Percentiles rank a stretch among this genome's conserved stretches.
phyloP scores from a whole-genome alignment of 148 eudicot species.

The Vaccinium corymbosum region DNA sequence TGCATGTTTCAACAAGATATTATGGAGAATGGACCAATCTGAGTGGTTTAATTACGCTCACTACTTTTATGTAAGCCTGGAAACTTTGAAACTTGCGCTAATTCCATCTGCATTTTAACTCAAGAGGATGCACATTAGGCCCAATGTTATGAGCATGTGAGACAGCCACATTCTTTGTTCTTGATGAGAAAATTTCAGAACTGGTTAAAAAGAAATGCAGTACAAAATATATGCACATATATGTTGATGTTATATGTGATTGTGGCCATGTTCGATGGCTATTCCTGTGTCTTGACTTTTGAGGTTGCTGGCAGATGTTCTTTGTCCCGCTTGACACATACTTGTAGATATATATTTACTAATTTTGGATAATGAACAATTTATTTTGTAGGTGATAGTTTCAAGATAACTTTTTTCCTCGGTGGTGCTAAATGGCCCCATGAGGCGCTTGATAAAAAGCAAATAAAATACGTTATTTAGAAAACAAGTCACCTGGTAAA shows the following conservation, averaged over 20 bases:
- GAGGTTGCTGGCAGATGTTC: neutral
- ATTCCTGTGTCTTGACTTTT: neutral
- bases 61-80: neutral
- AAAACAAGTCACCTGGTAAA: no score
- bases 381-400: neutral
- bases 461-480: no score
- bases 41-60: slow-evolving; percentile 1
- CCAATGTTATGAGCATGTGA: neutral
- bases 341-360: no score
- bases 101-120: slow-evolving; percentile 2
- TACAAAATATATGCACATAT: no score
- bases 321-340: neutral
- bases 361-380: no score
- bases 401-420: no score
- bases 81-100: neutral
- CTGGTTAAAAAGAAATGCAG: neutral
- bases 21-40: neutral
- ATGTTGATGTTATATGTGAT: no score
- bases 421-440: no score
- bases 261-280: no score
- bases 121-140: neutral
- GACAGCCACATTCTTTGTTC: neutral
- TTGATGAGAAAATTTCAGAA: neutral
- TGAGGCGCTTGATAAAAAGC: no score
- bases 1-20: neutral